These are phyloP conservation scores for Aspergillus hiratsukae DNA, from an alignment of 2,329 filamentous ascomycete genomes.

Conservation along the genomic window DNA sequence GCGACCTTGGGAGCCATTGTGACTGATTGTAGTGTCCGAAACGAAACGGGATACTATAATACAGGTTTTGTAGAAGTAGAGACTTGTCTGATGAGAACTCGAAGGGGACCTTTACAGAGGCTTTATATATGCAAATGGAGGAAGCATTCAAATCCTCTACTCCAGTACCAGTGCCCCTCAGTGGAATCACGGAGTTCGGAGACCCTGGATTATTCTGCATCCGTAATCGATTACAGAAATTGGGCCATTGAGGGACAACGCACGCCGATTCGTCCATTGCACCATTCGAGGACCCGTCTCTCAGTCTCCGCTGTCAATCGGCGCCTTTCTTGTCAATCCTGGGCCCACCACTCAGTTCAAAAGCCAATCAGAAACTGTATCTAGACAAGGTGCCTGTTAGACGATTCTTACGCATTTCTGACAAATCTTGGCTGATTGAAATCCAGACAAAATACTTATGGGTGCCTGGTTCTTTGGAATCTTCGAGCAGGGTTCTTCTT, in stretches of 20 bases:
- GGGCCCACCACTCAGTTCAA: background rate
- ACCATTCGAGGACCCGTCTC: background rate
- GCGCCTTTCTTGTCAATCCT: background rate
- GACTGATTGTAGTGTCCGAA: slow-evolving; percentile 20
- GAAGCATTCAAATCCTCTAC: background rate
- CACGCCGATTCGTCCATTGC: background rate
- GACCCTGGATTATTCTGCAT: background rate
- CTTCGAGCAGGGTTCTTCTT: background rate
- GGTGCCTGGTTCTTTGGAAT: background rate
- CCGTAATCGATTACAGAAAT: background rate
- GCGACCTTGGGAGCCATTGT: slow-evolving; percentile 87
- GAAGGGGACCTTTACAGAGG: background rate
- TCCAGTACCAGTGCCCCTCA: background rate
- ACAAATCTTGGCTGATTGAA: background rate
- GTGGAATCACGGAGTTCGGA: background rate
- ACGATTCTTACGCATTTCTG: background rate
- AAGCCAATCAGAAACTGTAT: background rate
- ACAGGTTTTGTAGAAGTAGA: background rate
- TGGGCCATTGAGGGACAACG: background rate
- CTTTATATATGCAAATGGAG: background rate
- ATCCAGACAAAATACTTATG: background rate
- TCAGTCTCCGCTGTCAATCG: background rate
- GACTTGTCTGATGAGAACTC: background rate
- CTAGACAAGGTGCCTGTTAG: background rate
- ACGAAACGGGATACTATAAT: slow-evolving; percentile 1